Evolutionary conservation across 2,329 filamentous ascomycete species (phyloP).

Genomic region (Nigrospora sphaerica): DNA sequence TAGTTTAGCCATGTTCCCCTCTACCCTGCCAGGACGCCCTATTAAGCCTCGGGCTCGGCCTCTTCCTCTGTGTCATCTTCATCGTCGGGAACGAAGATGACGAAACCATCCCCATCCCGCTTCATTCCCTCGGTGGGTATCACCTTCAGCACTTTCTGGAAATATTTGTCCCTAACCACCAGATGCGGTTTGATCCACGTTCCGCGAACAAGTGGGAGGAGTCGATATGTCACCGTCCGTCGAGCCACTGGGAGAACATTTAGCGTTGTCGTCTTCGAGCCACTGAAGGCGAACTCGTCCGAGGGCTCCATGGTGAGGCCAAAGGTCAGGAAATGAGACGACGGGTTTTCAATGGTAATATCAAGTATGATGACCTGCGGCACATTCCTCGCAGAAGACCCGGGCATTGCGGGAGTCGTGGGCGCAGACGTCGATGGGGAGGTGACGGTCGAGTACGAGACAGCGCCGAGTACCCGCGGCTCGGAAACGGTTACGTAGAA

Average conservation of each 20-base stretch:
- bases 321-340: constrained; percentile 90
- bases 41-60: too few species aligned
- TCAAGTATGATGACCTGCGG: constrained; percentile 36
- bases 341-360: constrained; percentile 82
- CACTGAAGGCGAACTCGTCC: constrained; percentile 89
- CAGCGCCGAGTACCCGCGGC: constrained; percentile 69
- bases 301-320: constrained; percentile 86
- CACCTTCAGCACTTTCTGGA: constrained; percentile 81
- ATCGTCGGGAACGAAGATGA: constrained; percentile 50
- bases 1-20: too few species aligned
- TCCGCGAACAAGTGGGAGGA: constrained; percentile 59
- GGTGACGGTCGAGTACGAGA: constrained; percentile 31
- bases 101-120: constrained; percentile 54
- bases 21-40: too few species aligned
- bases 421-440: constrained; percentile 21
- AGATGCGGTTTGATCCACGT: constrained; percentile 66
- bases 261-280: constrained; percentile 71
- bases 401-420: constrained; percentile 7
- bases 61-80: too few species aligned
- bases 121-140: constrained; percentile 70
- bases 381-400: background rate
- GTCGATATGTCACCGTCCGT: constrained; percentile 62
- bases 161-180: constrained; percentile 81
- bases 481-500: constrained; percentile 77
- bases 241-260: constrained; percentile 79